These are phyloP conservation scores for Pythium phragmitis DNA, from an alignment of 352 stramenopile species.

Conservation along the genomic window DNA sequence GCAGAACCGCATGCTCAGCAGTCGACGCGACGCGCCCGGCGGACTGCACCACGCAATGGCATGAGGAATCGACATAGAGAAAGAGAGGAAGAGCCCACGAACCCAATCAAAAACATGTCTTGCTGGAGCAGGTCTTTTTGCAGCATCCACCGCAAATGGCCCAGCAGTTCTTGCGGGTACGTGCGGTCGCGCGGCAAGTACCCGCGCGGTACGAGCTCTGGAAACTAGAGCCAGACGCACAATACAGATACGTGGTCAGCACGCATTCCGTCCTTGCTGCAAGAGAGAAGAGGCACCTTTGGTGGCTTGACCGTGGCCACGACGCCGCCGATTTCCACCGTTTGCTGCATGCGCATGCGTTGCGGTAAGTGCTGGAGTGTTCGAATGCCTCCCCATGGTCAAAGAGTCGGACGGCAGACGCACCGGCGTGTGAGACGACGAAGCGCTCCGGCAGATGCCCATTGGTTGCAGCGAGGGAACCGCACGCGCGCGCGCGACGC, in stretches of 20 bases:
- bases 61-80: background rate
- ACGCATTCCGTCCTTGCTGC: background rate
- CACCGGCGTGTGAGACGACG: background rate
- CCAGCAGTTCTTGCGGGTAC: constrained; percentile 64
- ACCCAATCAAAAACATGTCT: constrained; percentile 89
- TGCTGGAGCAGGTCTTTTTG: constrained; percentile 83
- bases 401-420: background rate
- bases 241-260: background rate
- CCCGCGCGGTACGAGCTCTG: constrained; percentile 55
- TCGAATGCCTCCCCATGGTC: no score
- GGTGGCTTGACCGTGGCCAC: constrained; percentile 34
- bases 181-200: constrained; percentile 48
- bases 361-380: no score
- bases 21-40: constrained; percentile 64
- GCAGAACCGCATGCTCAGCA: constrained; percentile 84
- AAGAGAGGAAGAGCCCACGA: background rate
- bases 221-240: constrained; percentile 24
- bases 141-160: constrained; percentile 84
- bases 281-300: constrained; percentile 25
- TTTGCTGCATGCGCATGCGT: constrained; percentile 12
- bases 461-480: background rate
- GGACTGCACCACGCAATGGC: constrained; percentile 32
- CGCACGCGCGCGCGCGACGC: background rate
- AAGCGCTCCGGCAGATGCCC: background rate
- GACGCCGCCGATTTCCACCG: constrained; percentile 65